Conservation (phyloP, 2,329 filamentous ascomycete species). For the Venturia carpophila region DNA sequence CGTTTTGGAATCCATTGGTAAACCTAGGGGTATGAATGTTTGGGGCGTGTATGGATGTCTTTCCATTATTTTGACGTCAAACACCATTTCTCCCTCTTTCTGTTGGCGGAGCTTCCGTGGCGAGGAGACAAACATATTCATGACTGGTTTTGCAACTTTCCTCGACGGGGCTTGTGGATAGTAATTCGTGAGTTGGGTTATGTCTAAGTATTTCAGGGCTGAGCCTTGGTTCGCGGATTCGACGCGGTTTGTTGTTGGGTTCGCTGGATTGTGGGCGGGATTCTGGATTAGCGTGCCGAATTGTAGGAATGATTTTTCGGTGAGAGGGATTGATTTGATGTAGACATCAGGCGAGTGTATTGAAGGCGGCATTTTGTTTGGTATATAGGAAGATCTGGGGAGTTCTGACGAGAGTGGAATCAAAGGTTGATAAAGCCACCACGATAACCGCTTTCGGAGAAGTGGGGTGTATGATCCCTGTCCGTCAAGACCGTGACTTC, state of each 20-base stretch:
- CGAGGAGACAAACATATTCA: conserved; percentile 87
- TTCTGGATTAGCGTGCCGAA: conserved; percentile 82
- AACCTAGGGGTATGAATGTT: conserved; percentile 74
- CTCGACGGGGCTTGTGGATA: conserved; percentile 60
- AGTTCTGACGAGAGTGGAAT: not conserved
- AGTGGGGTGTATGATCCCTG: conserved; percentile 1
- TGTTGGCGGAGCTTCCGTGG: conserved; percentile 55
- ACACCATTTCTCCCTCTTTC: conserved; percentile 58
- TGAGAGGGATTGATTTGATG: conserved; percentile 59
- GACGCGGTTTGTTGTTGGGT: conserved; percentile 29
- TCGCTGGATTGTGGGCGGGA: conserved; percentile 50
- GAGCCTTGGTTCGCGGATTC: conserved; percentile 75
- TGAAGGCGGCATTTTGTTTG: conserved; percentile 30
- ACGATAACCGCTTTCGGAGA: not conserved
- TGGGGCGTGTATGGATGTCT: conserved; percentile 91
- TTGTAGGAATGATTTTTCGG: conserved; percentile 58
- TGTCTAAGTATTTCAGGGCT: conserved; percentile 76
- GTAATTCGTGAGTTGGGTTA: conserved; percentile 64
- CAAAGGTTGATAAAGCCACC: not conserved
- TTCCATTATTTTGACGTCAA: conserved; percentile 70
- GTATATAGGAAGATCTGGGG: not conserved
- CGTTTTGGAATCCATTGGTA: conserved; percentile 41
- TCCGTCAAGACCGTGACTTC: not conserved
- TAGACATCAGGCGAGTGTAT: conserved; percentile 34
- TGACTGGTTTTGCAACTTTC: conserved; percentile 50